These are phyloP conservation scores for Vigna angularis DNA, from an alignment of 306 rosid genomes.

Conservation along the genomic window DNA sequence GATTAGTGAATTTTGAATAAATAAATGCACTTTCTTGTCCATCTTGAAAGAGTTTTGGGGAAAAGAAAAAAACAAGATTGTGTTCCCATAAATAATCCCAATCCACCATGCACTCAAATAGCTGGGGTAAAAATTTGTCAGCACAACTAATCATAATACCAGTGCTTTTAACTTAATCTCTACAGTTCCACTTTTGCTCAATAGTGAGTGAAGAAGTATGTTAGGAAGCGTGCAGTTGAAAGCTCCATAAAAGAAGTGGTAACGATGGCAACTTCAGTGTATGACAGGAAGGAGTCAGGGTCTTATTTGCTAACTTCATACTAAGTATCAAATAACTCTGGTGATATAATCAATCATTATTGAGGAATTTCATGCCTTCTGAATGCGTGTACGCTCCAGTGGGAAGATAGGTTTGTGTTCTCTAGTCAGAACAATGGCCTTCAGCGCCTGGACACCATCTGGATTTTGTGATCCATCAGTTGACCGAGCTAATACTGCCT, in stretches of 20 bases:
- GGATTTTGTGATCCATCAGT: slow-evolving; percentile 59
- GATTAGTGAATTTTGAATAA: slow-evolving; percentile 1
- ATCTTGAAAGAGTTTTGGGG: neutral
- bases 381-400: slow-evolving; percentile 86
- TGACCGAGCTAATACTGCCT: slow-evolving; percentile 88
- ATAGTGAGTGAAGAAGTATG: slow-evolving; percentile 15
- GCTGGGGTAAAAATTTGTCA: slow-evolving; percentile 7
- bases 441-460: slow-evolving; percentile 56
- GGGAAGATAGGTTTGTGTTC: slow-evolving; percentile 95
- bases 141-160: neutral
- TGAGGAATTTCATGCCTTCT: slow-evolving; percentile 64
- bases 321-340: slow-evolving; percentile 29
- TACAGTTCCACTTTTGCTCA: slow-evolving; percentile 14
- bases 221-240: neutral
- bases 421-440: slow-evolving; percentile 89
- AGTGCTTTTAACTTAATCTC: slow-evolving; percentile 4
- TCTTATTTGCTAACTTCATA: slow-evolving; percentile 26
- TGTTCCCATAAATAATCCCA: slow-evolving; percentile 6
- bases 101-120: slow-evolving; percentile 7
- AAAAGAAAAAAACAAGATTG: neutral
- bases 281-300: neutral
- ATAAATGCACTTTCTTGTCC: neutral
- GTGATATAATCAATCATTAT: slow-evolving; percentile 36
- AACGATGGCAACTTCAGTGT: slow-evolving; percentile 16
- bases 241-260: neutral